A percentile compares a stretch with the other conserved stretches of the same genome.
Evolutionary conservation across 345 rosid genomes (phyloP).

Genomic region (Brassica juncea): DNA sequence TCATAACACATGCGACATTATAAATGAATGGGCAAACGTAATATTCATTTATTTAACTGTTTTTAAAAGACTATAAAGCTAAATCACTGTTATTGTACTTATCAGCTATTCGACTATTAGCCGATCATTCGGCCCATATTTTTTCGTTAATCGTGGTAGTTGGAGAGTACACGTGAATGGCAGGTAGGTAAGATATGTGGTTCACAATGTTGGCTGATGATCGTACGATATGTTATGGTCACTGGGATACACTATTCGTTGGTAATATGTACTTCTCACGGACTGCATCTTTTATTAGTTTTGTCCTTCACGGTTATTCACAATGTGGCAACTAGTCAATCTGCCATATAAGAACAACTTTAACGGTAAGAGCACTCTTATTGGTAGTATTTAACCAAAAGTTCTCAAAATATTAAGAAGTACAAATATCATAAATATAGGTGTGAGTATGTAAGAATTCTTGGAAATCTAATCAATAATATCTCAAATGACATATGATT

Average conservation of each 20-base stretch:
- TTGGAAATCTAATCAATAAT: too few relatives aligned
- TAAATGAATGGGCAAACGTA: not conserved
- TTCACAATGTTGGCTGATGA: not conserved
- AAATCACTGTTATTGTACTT: not conserved
- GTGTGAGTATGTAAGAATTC: too few relatives aligned
- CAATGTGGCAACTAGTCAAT: not conserved
- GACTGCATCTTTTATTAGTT: not conserved
- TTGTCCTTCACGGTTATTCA: not conserved
- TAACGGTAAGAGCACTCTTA: too few relatives aligned
- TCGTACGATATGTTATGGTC: not conserved
- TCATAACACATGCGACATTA: not conserved
- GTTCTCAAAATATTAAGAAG: too few relatives aligned
- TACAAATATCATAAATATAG: too few relatives aligned
- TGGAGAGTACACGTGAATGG: not conserved
- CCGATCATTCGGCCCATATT: not conserved
- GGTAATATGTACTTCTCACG: not conserved
- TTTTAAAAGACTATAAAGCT: not conserved
- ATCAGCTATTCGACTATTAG: not conserved
- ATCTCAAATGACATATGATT: too few relatives aligned
- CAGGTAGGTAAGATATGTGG: conserved; percentile 32
- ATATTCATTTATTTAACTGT: not conserved
- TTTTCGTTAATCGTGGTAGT: conserved; percentile 13
- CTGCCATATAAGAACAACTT: not conserved
- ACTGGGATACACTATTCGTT: not conserved
- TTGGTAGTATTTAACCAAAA: too few relatives aligned